Percentiles rank a stretch among this genome's conserved stretches.
These are phyloP conservation scores for Tolypocladium tropicale DNA, from an alignment of 2,329 filamentous ascomycete species.

Conservation along the genomic window DNA sequence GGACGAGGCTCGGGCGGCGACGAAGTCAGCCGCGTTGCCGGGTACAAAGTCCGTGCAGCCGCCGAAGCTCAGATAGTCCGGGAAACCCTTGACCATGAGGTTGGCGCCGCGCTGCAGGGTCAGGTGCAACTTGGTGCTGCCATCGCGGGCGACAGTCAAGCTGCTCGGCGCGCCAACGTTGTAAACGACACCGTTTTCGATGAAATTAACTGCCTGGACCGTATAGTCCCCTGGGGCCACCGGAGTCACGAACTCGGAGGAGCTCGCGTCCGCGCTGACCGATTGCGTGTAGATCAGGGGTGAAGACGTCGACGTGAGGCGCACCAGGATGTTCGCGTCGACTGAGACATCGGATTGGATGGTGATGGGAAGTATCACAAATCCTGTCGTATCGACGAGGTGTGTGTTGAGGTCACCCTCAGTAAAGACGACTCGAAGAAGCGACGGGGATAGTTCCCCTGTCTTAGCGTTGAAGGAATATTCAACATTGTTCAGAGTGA, in stretches of 20 bases:
- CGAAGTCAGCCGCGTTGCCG: slow-evolving; percentile 1
- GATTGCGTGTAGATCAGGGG: not conserved
- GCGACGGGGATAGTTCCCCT: not conserved
- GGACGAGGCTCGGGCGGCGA: slow-evolving; percentile 1
- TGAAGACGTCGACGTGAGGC: not conserved
- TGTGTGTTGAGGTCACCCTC: not conserved
- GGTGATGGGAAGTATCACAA: not conserved
- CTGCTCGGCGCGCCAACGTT: not conserved
- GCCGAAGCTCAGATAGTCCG: slow-evolving; percentile 2
- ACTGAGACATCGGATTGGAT: not conserved
- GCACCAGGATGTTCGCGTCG: not conserved
- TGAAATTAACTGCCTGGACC: not conserved
- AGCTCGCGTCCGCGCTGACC: not conserved
- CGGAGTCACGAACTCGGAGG: not conserved
- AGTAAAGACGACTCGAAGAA: not conserved
- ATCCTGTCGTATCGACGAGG: not conserved
- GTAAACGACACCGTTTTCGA: not conserved
- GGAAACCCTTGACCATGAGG: not conserved
- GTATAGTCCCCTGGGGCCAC: not conserved
- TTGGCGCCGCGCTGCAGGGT: not conserved
- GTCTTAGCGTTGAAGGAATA: not conserved
- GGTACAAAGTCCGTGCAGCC: not conserved
- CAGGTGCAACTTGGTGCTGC: not conserved
- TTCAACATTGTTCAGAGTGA: not conserved
- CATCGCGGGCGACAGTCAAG: not conserved